These are phyloP conservation scores for Phaffomyces opuntiae DNA, from an alignment of 805 yeast species.

Conservation along the genomic window DNA sequence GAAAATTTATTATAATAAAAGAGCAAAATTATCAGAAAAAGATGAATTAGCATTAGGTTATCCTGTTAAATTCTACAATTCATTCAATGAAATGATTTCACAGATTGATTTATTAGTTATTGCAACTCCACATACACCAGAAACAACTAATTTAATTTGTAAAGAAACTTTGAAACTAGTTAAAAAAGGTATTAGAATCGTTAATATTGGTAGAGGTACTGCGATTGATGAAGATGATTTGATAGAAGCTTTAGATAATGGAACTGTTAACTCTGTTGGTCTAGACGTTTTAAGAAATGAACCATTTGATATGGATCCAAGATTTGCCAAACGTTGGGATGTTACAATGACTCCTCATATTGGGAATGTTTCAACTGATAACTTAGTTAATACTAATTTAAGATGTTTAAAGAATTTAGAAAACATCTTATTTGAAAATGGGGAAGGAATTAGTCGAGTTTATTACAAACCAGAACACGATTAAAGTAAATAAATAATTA, in stretches of 20 bases:
- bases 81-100: slow-evolving; percentile 37
- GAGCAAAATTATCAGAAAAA: slow-evolving; percentile 35
- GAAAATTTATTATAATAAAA: slow-evolving; percentile 55
- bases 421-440: slow-evolving; percentile 17
- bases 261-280: slow-evolving; percentile 60
- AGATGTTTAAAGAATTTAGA: slow-evolving; percentile 46
- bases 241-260: slow-evolving; percentile 50
- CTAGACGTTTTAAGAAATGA: slow-evolving; percentile 68
- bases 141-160: slow-evolving; percentile 51
- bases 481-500: not conserved
- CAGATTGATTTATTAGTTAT: slow-evolving; percentile 51
- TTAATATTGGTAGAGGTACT: slow-evolving; percentile 72
- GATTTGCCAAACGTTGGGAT: slow-evolving; percentile 49
- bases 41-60: slow-evolving; percentile 35
- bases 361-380: slow-evolving; percentile 61
- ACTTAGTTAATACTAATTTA: slow-evolving; percentile 43
- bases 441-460: slow-evolving; percentile 5
- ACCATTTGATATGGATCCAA: slow-evolving; percentile 43
- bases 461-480: not conserved
- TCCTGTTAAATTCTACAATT: slow-evolving; percentile 35
- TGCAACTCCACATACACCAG: slow-evolving; percentile 58
- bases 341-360: slow-evolving; percentile 57
- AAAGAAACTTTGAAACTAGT: slow-evolving; percentile 37
- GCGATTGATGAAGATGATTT: slow-evolving; percentile 63
- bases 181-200: slow-evolving; percentile 49